Evolutionary conservation across 1,139 yeast species (phyloP), one percentile per base, ranked within the genome.

Genomic region (Meyerozyma guilliermondii): DNA sequence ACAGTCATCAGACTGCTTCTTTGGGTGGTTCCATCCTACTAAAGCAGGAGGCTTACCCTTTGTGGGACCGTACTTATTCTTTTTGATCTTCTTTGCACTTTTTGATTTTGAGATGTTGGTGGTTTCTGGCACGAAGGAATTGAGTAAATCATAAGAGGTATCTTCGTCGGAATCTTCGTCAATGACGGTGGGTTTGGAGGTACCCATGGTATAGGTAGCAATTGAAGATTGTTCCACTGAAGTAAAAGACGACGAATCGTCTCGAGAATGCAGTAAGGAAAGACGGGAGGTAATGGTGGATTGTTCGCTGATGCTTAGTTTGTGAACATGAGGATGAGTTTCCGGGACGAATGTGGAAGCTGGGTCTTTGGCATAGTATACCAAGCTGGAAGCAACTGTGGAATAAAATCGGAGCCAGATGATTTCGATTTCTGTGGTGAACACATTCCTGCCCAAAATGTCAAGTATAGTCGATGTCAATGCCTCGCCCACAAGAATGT

Each of bases 401-500:
- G 24, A 45, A 35, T 52, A 45, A 35, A 58, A 58, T 11, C 43
- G 45, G 24, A 46, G 47, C 46, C 56, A 56, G 5, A 47, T 39
- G 3, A 38, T 34, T 38, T 55, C 55, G 29, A 35, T 30, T 23
- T 49, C 52, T 4, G 46, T 29, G 18, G 50, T 20, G 38, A 47
- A 52, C 3, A 7, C 10, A 2, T 37, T 39, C 23, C 53, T 42
- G 23, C 47, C 49, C 9, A 50, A 38, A n/a, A 40, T 28, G 11
- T 51, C 60, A 16, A 51, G 39, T 6, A 59, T 44, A 7, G 61
- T 43, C n/a, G 44, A 16, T 3, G 55, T 45, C 4, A 62, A 46
- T 7, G 59, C 50, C 38, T 61, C 62, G 3, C 66, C 65, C 13
- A 62, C 43, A 1, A 52, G 42, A 10, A 39, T 41, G 44, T 60